Evolutionary conservation across 192 early-diverging fungal species (phyloP).

Genomic region (Helicostylum pulchrum): DNA sequence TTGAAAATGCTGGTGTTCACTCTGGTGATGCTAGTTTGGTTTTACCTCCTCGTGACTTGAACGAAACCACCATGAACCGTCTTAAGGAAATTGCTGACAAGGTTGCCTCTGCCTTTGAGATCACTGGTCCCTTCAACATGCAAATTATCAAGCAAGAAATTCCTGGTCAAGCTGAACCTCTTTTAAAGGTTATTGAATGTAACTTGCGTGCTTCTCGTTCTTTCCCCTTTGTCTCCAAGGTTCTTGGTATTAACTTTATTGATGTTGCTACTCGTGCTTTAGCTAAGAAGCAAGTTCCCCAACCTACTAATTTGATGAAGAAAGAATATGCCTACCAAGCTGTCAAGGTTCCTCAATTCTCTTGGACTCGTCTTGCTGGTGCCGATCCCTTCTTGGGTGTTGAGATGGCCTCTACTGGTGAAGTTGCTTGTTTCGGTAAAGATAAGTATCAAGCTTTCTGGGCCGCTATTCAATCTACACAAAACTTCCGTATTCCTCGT

Average conservation of each 20-base stretch:
- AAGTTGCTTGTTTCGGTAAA: constrained; percentile 95
- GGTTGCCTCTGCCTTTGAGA: constrained; percentile 85
- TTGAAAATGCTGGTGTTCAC: constrained; percentile 97
- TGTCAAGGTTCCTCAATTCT: constrained; percentile 95
- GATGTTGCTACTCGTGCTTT: constrained; percentile 86
- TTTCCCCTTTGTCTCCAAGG: constrained; percentile 97
- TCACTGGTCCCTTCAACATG: constrained; percentile 99
- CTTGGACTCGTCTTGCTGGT: constrained; percentile 91
- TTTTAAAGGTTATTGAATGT: constrained; percentile 97
- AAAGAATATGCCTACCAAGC: constrained; percentile 71
- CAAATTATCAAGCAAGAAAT: constrained; percentile 78
- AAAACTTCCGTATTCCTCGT: constrained; percentile 85
- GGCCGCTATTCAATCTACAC: constrained; percentile 77
- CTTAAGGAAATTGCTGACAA: constrained; percentile 80
- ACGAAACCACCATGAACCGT: constrained; percentile 47
- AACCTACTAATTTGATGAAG: constrained; percentile 54
- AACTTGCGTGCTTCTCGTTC: constrained; percentile 97
- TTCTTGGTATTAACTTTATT: constrained; percentile 87
- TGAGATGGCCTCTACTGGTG: constrained; percentile 98
- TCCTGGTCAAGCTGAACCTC: constrained; percentile 32
- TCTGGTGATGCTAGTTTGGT: constrained; percentile 95
- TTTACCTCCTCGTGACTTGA: constrained; percentile 69
- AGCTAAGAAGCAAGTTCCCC: constrained; percentile 57
- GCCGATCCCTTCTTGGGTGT: constrained; percentile 97
- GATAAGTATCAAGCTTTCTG: constrained; percentile 89